A percentile compares a stretch with the other conserved stretches of the same genome.
Conservation (phyloP, 23 red algal species). For the Rhodosorus marinus region DNA sequence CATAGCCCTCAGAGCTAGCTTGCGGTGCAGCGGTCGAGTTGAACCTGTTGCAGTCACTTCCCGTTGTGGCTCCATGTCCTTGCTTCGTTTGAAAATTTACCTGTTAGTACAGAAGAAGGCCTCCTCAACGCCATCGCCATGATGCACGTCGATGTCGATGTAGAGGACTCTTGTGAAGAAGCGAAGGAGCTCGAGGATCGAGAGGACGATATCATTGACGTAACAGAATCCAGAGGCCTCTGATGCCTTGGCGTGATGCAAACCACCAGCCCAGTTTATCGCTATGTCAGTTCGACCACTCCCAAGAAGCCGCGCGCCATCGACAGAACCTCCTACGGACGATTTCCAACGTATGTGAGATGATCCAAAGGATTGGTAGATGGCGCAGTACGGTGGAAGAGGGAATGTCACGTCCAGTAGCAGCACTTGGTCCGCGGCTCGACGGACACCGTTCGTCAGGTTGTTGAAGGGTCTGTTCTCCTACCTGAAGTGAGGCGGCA, state of each 20-base stretch:
- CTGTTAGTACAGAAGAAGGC: slow-evolving; percentile 37
- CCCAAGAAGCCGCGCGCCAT: slow-evolving; percentile 27
- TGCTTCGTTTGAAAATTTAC: no score
- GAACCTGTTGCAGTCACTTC: no score
- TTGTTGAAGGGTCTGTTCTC: no score
- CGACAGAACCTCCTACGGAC: slow-evolving; percentile 27
- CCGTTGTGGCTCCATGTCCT: no score
- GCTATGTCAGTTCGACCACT: slow-evolving; percentile 21
- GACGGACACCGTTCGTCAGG: no score
- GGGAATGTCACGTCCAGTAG: no score
- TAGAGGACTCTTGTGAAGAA: slow-evolving; percentile 27
- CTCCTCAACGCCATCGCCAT: slow-evolving; percentile 49
- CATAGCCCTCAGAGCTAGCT: no score
- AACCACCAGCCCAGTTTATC: slow-evolving; percentile 47
- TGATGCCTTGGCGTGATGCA: slow-evolving; percentile 32
- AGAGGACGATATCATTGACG: slow-evolving; percentile 37
- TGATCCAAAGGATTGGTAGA: no score
- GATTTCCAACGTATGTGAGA: neutral
- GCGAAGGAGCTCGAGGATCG: slow-evolving; percentile 25
- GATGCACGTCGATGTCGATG: slow-evolving; percentile 47
- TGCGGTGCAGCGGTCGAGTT: no score
- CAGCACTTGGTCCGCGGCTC: no score
- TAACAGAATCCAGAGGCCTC: slow-evolving; percentile 41
- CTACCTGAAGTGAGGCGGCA: no score
- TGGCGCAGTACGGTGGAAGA: no score